These are phyloP conservation scores for Nakazawaea anatomiae DNA, from an alignment of 805 yeast species.

Conservation along the genomic window DNA sequence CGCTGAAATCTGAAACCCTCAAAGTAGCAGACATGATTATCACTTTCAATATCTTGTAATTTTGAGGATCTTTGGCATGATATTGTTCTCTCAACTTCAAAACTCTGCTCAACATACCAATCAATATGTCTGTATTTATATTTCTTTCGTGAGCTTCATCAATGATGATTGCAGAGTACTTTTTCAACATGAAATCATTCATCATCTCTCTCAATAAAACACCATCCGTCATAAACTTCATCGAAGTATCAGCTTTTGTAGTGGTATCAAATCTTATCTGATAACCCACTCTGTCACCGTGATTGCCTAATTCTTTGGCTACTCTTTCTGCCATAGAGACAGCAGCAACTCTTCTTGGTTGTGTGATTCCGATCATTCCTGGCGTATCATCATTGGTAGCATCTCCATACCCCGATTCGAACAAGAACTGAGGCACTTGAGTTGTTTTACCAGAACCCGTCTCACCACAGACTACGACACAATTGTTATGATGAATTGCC, in stretches of 20 bases:
- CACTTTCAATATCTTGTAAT: constrained; percentile 62
- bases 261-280: constrained; percentile 79
- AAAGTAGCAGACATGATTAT: constrained; percentile 97
- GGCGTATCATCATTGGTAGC: constrained; percentile 53
- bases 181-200: constrained; percentile 72
- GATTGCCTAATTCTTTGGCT: constrained; percentile 67
- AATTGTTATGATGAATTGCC: constrained; percentile 87
- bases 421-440: constrained; percentile 93
- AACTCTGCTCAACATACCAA: constrained; percentile 90
- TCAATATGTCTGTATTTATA: constrained; percentile 89
- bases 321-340: constrained; percentile 88
- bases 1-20: constrained; percentile 88
- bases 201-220: constrained; percentile 90
- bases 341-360: constrained; percentile 93
- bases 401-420: constrained; percentile 86
- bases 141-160: constrained; percentile 99
- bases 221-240: constrained; percentile 94
- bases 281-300: constrained; percentile 64
- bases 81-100: constrained; percentile 62
- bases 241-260: constrained; percentile 55
- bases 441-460: constrained; percentile 99
- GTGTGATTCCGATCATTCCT: constrained; percentile 96
- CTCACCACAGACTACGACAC: constrained; percentile 90
- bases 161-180: constrained; percentile 81
- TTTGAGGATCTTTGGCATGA: constrained; percentile 38